phyloP scores from a whole-genome alignment of 176 grass and related monocot genomes.

The Paspalum vaginatum region DNA sequence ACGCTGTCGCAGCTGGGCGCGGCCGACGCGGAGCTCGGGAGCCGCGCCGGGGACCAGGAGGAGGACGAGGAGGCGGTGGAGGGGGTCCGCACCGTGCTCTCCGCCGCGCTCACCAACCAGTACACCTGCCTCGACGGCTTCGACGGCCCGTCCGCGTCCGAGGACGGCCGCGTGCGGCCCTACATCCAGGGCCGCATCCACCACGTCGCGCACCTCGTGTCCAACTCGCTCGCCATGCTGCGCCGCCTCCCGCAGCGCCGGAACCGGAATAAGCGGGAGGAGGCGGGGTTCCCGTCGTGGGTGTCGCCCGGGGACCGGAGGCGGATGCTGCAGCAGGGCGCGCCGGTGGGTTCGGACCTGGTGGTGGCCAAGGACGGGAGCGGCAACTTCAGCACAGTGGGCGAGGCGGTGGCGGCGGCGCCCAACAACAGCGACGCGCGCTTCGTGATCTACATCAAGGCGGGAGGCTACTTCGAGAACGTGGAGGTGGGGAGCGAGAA shows the following conservation, averaged over 20 bases:
- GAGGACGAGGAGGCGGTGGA: conserved; percentile 21
- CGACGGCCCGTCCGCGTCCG: conserved; percentile 40
- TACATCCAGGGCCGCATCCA: conserved; percentile 83
- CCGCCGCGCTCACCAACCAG: conserved; percentile 87
- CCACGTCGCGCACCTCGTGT: conserved; percentile 77
- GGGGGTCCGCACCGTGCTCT: conserved; percentile 76
- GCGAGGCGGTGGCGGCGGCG: conserved; percentile 74
- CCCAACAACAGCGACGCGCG: conserved; percentile 82
- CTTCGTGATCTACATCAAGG: conserved; percentile 82
- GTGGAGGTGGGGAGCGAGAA: conserved; percentile 78
- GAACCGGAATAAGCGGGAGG: too few species aligned
- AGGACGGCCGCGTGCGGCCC: conserved; percentile 63
- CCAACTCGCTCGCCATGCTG: conserved; percentile 88
- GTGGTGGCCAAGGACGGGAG: conserved; percentile 97
- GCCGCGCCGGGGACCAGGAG: conserved; percentile 23
- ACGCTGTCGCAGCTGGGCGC: conserved; percentile 58
- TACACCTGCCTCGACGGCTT: conserved; percentile 93
- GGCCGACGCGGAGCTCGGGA: conserved; percentile 50
- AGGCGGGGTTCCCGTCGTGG: conserved; percentile 82
- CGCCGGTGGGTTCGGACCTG: neutral
- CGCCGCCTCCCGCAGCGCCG: conserved; percentile 54
- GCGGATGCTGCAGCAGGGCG: conserved; percentile 34
- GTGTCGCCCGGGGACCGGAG: conserved; percentile 50
- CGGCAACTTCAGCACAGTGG: conserved; percentile 77
- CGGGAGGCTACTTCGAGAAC: conserved; percentile 80